Evolutionary conservation across 2,329 filamentous ascomycete species (phyloP), one percentile per base, ranked within the genome.

Genomic region (Penicillium verrucosum): DNA sequence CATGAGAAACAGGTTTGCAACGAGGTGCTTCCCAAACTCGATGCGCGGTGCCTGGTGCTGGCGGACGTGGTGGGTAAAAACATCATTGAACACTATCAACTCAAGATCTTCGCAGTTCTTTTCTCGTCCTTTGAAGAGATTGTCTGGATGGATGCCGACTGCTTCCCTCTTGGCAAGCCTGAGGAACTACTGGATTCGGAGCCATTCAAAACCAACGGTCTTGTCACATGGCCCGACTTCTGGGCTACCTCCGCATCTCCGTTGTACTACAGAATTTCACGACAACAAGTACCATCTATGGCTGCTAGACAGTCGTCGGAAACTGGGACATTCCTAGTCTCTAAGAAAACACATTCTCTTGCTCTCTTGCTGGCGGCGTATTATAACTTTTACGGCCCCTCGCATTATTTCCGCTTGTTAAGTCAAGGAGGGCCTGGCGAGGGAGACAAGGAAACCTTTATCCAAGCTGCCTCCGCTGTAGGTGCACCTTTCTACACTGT

Each of bases 71-170:
- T 80, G 8, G 67, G 73, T 5, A 70, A 69, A 45, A 64, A 68
- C 5, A 63, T 71, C 9, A 73, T 81, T 51, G 70, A 68, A 23
- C 72, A 77, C 51, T 84, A 77, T 64, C 82, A 85, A 64, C 80
- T 81, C 72, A 85, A 85, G 66, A 75, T 81, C 37, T 80, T 85
- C 60, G 75, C 82, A 4, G 78, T 85, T 18, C 72, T 86, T 3
- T 81, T 85, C 59, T 84, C 83, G 1, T 80, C 81, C 4, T 86
- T 85, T 60, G 80, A 84, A 64, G 77, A 84, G 51, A 77, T 84
- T 11, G 73, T 86, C 18, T 84, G 83, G 69, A 78, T 86, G 64
- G 83, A 86, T 63, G 80, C 81, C 54, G 82, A 85, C 63, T 77
- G 77, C 58, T 83, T 84, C 63, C 81, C 82, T 12, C 67, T 78